Conservation (phyloP, 805 yeast species). For the Diddensiella caesifluorescens region DNA sequence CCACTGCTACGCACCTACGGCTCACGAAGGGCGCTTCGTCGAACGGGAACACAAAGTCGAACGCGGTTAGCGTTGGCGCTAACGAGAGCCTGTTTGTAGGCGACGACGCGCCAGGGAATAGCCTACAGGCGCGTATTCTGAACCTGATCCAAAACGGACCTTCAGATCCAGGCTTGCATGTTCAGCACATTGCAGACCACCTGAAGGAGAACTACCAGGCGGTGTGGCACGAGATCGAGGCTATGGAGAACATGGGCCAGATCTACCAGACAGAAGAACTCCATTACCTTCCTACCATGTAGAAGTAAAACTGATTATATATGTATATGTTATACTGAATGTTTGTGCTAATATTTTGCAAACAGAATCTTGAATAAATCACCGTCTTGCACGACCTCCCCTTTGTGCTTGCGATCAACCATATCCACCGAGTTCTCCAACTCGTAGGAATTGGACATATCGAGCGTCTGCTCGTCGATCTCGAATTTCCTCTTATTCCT, state of each 20-base stretch:
- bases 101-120: constrained; percentile 4
- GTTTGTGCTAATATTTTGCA: constrained; percentile 18
- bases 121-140: constrained; percentile 8
- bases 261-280: constrained; percentile 7
- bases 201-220: not conserved
- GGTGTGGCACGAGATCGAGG: constrained; percentile 6
- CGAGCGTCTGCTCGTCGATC: constrained; percentile 30
- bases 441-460: constrained; percentile 51
- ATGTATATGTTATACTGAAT: no score
- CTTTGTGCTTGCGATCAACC: constrained; percentile 47
- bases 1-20: constrained; percentile 33
- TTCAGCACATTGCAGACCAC: not conserved
- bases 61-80: constrained; percentile 3
- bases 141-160: constrained; percentile 1
- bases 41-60: constrained; percentile 1
- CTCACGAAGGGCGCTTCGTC: constrained; percentile 1
- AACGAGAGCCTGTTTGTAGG: constrained; percentile 10
- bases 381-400: constrained; percentile 52
- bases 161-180: constrained; percentile 7
- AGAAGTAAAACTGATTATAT: not conserved
- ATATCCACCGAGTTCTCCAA: constrained; percentile 46
- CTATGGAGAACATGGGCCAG: constrained; percentile 5
- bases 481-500: constrained; percentile 8
- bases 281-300: constrained; percentile 2
- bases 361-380: constrained; percentile 65